Conservation (phyloP, 2,329 filamentous ascomycete genomes). For the Akanthomyces dipterigenus region DNA sequence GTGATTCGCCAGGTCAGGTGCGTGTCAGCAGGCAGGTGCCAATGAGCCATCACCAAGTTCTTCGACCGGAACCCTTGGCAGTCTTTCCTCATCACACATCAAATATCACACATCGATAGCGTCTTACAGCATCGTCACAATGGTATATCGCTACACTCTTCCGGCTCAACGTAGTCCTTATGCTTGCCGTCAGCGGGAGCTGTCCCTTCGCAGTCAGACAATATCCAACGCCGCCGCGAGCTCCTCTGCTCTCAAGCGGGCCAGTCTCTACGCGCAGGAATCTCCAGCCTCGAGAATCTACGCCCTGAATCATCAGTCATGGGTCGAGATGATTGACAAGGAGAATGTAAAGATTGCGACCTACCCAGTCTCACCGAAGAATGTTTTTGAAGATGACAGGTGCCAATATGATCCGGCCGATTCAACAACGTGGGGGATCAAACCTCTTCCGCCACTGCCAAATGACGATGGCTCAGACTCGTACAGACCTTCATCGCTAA, state of each 20-base stretch:
- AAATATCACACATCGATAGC: not conserved
- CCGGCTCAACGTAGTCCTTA: slow-evolving; percentile 9
- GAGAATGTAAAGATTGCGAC: slow-evolving; percentile 8
- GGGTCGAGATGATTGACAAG: not conserved
- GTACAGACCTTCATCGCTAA: not conserved
- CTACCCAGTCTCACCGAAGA: not conserved
- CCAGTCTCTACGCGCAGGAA: not conserved
- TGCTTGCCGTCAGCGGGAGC: not conserved
- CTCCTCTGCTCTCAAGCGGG: slow-evolving; percentile 2
- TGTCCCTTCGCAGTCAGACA: slow-evolving; percentile 7
- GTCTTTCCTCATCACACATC: not conserved
- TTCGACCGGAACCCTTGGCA: not conserved
- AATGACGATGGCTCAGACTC: not conserved
- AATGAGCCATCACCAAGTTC: not conserved
- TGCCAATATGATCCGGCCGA: slow-evolving; percentile 9
- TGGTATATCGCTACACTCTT: slow-evolving; percentile 13
- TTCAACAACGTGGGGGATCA: slow-evolving; percentile 13
- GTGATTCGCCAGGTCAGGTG: not conserved
- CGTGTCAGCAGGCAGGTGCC: not conserved
- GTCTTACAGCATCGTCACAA: not conserved
- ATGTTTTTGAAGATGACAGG: not conserved
- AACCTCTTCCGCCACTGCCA: slow-evolving; percentile 13
- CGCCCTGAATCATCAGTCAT: not conserved
- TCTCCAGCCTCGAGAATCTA: not conserved
- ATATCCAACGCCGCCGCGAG: slow-evolving; percentile 8